Percentiles rank a stretch among this genome's conserved stretches.
Conservation (phyloP, 352 stramenopile genomes). For the Pseudoperonospora humuli region DNA sequence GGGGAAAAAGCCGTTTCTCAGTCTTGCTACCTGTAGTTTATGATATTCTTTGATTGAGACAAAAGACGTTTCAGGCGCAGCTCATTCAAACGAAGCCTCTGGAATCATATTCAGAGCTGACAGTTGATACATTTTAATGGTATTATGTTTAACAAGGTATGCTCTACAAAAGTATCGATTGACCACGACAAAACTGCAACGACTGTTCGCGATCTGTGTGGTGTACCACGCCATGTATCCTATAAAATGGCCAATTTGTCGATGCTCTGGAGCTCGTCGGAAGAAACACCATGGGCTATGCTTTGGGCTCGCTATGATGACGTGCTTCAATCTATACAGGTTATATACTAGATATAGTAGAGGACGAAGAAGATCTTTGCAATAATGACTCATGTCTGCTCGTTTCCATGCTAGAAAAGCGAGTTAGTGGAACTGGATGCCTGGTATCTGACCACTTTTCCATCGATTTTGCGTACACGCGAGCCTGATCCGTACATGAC, state of each 20-base stretch:
- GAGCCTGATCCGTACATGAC: slow-evolving; percentile 44
- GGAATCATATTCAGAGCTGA: no score
- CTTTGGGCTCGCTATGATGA: slow-evolving; percentile 35
- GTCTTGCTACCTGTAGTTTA: slow-evolving; percentile 4
- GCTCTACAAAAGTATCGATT: neutral
- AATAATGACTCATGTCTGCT: slow-evolving; percentile 2
- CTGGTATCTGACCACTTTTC: slow-evolving; percentile 47
- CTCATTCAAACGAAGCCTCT: no score
- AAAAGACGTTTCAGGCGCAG: no score
- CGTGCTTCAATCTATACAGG: slow-evolving; percentile 32
- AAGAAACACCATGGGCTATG: slow-evolving; percentile 27
- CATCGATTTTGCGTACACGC: slow-evolving; percentile 30
- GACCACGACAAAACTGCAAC: no score
- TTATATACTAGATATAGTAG: no score
- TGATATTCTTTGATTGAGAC: neutral
- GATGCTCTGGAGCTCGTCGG: slow-evolving; percentile 23
- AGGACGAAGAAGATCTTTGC: neutral
- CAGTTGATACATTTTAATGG: no score
- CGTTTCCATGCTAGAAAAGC: slow-evolving; percentile 31
- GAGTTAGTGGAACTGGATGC: slow-evolving; percentile 45
- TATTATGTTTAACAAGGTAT: neutral
- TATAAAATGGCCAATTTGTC: slow-evolving; percentile 3
- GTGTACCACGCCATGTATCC: slow-evolving; percentile 9
- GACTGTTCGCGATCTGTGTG: neutral
- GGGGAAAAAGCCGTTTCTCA: neutral